Percentiles rank a stretch among this genome's conserved stretches.
Evolutionary conservation across 2,329 filamentous ascomycete species (phyloP).

Genomic region (Alternaria longipes): DNA sequence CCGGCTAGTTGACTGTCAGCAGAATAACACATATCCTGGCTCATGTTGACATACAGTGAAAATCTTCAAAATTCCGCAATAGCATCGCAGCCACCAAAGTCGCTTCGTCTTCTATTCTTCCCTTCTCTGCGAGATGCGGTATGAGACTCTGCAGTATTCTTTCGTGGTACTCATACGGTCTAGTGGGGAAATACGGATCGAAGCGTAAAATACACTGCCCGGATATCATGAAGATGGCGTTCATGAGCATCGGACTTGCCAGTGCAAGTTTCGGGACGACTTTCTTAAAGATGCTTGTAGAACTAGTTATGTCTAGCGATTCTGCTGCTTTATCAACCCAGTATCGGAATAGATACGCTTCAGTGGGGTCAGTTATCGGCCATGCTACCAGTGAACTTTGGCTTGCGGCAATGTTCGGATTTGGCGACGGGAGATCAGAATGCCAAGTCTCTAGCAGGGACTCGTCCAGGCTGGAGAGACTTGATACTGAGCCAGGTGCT

Average conservation of each 20-base stretch:
- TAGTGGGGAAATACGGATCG: constrained; percentile 22
- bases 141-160: constrained; percentile 26
- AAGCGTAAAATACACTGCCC: constrained; percentile 50
- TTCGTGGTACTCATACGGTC: constrained; percentile 29
- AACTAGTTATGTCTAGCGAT: constrained; percentile 26
- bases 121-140: constrained; percentile 26
- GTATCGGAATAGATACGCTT: constrained; percentile 27
- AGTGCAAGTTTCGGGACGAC: constrained; percentile 31
- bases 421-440: constrained; percentile 6
- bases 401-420: neutral
- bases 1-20: constrained; percentile 27
- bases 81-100: constrained; percentile 29
- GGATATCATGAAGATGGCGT: constrained; percentile 52
- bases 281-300: constrained; percentile 20
- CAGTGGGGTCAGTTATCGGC: constrained; percentile 21
- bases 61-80: constrained; percentile 30
- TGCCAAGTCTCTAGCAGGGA: constrained; percentile 8
- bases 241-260: constrained; percentile 52
- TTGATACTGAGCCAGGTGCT: constrained; percentile 17
- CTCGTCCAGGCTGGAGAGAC: constrained; percentile 23
- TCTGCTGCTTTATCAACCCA: constrained; percentile 23
- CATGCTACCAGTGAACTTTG: constrained; percentile 1
- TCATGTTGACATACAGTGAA: constrained; percentile 21
- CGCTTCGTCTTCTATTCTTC: constrained; percentile 28
- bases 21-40: neutral